phyloP scores from a whole-genome alignment of 169 alveolate species.

The Cryptosporidium parvum region DNA sequence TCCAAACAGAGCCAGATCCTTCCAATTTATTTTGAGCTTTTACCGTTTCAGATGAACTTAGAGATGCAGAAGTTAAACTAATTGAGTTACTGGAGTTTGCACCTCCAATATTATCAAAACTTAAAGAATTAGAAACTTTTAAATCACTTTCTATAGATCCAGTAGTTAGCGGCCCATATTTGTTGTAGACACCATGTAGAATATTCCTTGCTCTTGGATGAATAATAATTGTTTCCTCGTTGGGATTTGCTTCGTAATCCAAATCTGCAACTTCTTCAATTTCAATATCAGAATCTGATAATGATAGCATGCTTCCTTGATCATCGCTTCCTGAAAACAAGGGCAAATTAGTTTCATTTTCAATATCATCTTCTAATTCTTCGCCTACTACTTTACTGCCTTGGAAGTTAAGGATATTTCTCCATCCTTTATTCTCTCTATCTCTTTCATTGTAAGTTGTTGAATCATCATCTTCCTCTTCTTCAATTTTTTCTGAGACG shows the following conservation, averaged over 20 bases:
- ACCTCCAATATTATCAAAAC: slow-evolving; percentile 3
- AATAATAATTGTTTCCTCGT: slow-evolving; percentile 55
- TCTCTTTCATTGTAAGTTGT: neutral
- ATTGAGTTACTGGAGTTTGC: slow-evolving; percentile 6
- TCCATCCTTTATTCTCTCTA: slow-evolving; percentile 16
- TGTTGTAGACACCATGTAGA: slow-evolving; percentile 58
- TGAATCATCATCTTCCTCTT: neutral
- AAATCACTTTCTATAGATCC: slow-evolving; percentile 30
- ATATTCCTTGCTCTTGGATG: slow-evolving; percentile 70
- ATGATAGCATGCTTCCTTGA: neutral
- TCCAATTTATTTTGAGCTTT: slow-evolving; percentile 34
- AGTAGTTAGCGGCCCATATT: slow-evolving; percentile 61
- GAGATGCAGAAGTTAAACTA: slow-evolving; percentile 9
- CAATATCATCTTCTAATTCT: neutral
- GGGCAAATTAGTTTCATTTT: neutral
- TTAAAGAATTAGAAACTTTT: slow-evolving; percentile 2
- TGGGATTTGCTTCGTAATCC: slow-evolving; percentile 48
- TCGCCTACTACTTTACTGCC: neutral
- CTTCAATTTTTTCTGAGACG: slow-evolving; percentile 9
- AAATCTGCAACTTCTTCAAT: slow-evolving; percentile 37
- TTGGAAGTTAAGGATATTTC: neutral
- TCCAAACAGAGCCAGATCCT: slow-evolving; percentile 68
- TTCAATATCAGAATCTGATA: slow-evolving; percentile 69
- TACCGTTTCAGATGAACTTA: slow-evolving; percentile 37
- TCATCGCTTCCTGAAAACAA: slow-evolving; percentile 24